Evolutionary conservation across 75 land plant species (phyloP).

Genomic region (Larix kaempferi): DNA sequence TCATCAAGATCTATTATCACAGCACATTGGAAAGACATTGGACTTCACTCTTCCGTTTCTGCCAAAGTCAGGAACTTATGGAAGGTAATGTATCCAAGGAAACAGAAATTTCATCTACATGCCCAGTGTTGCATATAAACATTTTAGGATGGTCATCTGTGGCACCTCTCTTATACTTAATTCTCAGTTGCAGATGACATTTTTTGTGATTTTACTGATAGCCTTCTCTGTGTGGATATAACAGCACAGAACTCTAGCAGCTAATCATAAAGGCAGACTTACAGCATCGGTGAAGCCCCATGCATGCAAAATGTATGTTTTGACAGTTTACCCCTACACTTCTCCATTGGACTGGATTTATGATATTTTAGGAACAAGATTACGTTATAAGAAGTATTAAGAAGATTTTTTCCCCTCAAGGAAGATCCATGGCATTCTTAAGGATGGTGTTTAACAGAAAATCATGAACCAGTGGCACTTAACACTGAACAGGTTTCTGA

Average conservation of each 20-base stretch:
- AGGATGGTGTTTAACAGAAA: too few species aligned
- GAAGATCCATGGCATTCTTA: neutral
- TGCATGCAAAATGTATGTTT: conserved; percentile 46
- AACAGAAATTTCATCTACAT: neutral
- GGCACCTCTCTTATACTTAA: too few species aligned
- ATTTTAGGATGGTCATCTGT: too few species aligned
- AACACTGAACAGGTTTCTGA: too few species aligned
- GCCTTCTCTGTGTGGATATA: neutral
- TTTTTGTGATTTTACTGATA: neutral
- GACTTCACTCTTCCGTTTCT: conserved; percentile 33
- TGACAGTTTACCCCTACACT: conserved; percentile 6
- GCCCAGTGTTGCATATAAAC: neutral
- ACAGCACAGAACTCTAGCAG: conserved; percentile 1
- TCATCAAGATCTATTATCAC: conserved; percentile 36
- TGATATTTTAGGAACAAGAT: neutral
- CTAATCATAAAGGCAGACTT: neutral
- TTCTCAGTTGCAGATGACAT: neutral
- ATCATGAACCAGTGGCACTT: too few species aligned
- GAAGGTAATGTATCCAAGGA: conserved; percentile 48
- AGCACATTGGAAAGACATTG: conserved; percentile 59
- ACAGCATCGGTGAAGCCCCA: conserved; percentile 33
- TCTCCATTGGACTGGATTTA: conserved; percentile 11
- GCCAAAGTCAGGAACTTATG: conserved; percentile 75
- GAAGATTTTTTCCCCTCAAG: neutral
- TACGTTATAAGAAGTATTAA: neutral